Base-by-base conservation (phyloP, 257 asterid species). In the Knoxia roxburghii region DNA sequence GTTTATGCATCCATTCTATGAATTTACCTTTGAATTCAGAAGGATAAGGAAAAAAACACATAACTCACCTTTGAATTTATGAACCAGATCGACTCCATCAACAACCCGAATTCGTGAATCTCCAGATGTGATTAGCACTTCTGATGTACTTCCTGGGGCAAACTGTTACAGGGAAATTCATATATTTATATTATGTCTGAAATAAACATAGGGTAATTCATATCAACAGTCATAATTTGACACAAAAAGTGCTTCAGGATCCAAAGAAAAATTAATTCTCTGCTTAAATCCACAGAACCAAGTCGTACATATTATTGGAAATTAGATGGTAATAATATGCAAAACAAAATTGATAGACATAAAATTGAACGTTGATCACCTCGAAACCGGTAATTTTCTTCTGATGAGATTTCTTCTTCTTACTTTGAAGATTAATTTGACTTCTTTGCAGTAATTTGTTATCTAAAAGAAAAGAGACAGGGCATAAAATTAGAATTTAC, bases 371-470 rank as follows among this genome's bases (percentile, higher is more conserved):
- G 62, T 60, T 33, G 57, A 58, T 80, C 73, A 94, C 99, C 96
- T 94, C 97, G 81, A 94, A 90, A 70, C 99, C 97, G 24, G 99
- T 94, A 65, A 94, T 94, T 84, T 94, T 94, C 88, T 94, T 94
- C 81, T 82, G 95, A 77, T 88, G 95, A 69, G 96, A 79, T 76
- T 89, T 94, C 85, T 89, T 91, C 76, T 88, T 94, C 87, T 87
- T 94, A 68, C 87, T 94, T 85, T 85, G 97, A 78, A 94, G 82
- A 79, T 90, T 87, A 78, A 94, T 87, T 79, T 80, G 88, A 82
- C 78, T 70, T 79, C 84, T 84, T 60, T 80, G 87, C 80, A 76
- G 92, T 81, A 94, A 69, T 75, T 90, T 94, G 77, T 94, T 90
- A 39, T 87, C 99, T 94, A 84, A 68, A 70, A 67, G 21, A 76